A percentile compares a stretch with the other conserved stretches of the same genome.
Conservation (phyloP, 2,329 filamentous ascomycete genomes). For the Ophiosphaerella herpotricha region DNA sequence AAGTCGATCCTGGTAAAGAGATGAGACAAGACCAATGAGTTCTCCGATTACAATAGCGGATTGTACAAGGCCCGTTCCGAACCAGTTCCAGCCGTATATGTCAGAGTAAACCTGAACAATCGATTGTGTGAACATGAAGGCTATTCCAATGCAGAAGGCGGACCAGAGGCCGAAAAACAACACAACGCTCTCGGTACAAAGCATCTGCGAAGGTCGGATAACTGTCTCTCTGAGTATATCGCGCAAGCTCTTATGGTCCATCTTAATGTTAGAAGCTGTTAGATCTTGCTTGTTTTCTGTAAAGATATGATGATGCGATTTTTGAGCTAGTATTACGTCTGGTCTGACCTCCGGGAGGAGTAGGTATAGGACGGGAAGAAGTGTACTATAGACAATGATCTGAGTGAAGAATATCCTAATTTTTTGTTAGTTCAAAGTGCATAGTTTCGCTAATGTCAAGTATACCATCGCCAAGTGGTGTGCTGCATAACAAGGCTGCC, state of each 20-base stretch:
- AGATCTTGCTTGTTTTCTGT: constrained; percentile 26
- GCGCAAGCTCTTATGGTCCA: constrained; percentile 34
- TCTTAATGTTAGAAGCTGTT: constrained; percentile 41
- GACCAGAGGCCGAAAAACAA: constrained; percentile 56
- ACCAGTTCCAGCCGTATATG: constrained; percentile 49
- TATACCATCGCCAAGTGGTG: constrained; percentile 50
- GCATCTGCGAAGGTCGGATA: constrained; percentile 45
- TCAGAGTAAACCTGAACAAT: constrained; percentile 49
- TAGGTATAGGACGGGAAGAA: constrained; percentile 49
- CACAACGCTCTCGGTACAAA: constrained; percentile 57
- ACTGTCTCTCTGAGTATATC: constrained; percentile 46
- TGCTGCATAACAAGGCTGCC: constrained; percentile 47
- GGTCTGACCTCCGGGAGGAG: constrained; percentile 54
- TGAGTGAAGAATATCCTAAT: constrained; percentile 52
- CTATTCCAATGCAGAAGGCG: constrained; percentile 52
- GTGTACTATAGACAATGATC: constrained; percentile 52
- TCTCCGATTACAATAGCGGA: constrained; percentile 53
- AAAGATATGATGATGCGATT: constrained; percentile 38
- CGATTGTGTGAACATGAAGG: constrained; percentile 57
- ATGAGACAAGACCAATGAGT: constrained; percentile 47
- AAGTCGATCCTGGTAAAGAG: constrained; percentile 43
- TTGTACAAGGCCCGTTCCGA: constrained; percentile 53
- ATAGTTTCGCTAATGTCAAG: constrained; percentile 6
- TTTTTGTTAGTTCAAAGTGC: constrained; percentile 11
- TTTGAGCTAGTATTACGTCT: constrained; percentile 51